phyloP scores from a whole-genome alignment of 768 basidiomycete genomes.

The Neoboletus magnificus region DNA sequence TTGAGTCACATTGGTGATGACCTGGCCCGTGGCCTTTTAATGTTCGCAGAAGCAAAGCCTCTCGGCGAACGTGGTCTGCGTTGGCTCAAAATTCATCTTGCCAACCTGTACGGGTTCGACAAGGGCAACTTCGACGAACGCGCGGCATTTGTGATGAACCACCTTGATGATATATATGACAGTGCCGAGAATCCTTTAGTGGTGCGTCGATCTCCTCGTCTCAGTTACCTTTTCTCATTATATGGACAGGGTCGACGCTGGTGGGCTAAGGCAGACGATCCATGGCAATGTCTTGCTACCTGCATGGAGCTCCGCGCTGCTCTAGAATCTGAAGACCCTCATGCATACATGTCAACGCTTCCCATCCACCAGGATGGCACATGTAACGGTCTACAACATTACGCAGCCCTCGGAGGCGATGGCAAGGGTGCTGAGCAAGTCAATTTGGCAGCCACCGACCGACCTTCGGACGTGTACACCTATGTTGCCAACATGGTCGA shows the following conservation, averaged over 20 bases:
- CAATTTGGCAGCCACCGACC: conserved; percentile 79
- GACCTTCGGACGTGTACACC: conserved; percentile 94
- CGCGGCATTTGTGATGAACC: conserved; percentile 70
- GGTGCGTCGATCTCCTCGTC: conserved; percentile 39
- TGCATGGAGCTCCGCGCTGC: conserved; percentile 88
- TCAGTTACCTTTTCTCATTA: conserved; percentile 2
- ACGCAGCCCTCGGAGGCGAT: conserved; percentile 96
- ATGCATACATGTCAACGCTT: conserved; percentile 58
- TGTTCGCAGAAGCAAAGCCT: conserved; percentile 75
- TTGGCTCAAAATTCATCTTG: conserved; percentile 94
- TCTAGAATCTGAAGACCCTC: conserved; percentile 63
- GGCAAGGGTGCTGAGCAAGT: conserved; percentile 85
- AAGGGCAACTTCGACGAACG: conserved; percentile 94
- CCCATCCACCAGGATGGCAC: conserved; percentile 98
- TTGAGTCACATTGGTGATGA: conserved; percentile 96
- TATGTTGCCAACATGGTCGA: conserved; percentile 88
- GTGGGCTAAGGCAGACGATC: conserved; percentile 93
- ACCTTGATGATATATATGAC: conserved; percentile 76
- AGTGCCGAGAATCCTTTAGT: conserved; percentile 77
- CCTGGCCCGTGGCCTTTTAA: conserved; percentile 80
- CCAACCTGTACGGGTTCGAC: conserved; percentile 91
- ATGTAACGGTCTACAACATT: conserved; percentile 98
- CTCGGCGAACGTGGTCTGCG: conserved; percentile 82
- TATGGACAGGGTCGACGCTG: conserved; percentile 61
- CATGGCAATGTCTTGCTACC: conserved; percentile 95